Base-by-base conservation (phyloP, 352 stramenopile species). In the Phytophthora melonis region DNA sequence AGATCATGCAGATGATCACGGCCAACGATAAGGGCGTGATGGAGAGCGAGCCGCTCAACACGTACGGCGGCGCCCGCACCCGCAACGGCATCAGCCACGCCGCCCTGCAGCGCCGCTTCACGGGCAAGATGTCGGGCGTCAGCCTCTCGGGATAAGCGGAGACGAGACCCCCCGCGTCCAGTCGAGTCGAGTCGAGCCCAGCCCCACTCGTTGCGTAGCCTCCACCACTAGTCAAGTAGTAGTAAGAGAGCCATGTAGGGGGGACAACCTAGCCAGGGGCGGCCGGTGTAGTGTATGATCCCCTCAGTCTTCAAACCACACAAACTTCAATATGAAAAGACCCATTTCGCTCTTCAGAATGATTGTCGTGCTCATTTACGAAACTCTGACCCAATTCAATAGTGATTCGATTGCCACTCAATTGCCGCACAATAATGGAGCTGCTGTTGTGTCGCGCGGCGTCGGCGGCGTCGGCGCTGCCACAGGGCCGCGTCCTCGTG, bases 91-190 rank as follows among this genome's bases (percentile, higher is more conserved):
- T 93, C 63, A 93, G 85, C 66, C 88, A 93, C 70, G 88, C 88
- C 21, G 84, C 86, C 18, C 77, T 95, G 18, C 88, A 95, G 71
- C 82, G 88, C 27, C 88, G 86, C 66, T 92, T 89, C 78, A 95
- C 88, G 50, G 88, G 88, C 82, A 93, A 93, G 75, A 93, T 93
- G 88, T 93, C 88, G 30, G 88, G 88, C 52, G 80, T 86, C 21
- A 75, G 77, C 34, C 80, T 91, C 41, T 89, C 79, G 34, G 59
- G 77, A 0, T 93, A 70, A 78, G 60, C 23, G n/a, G 45, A 41
- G 43, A 1, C 3, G 5, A 58, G 67, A 68, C 32, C 43, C 27
- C 27, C 39, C 62, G 36, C 63, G 58, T 74, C 21, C 43, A 67
- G n/a, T n/a, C 41, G 41, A 49, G 62, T 73, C 52, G 32, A 74